Evolutionary conservation across 2,329 filamentous ascomycete genomes (phyloP), one percentile per base, ranked within the genome.

Genomic region (Shiraia sp.): DNA sequence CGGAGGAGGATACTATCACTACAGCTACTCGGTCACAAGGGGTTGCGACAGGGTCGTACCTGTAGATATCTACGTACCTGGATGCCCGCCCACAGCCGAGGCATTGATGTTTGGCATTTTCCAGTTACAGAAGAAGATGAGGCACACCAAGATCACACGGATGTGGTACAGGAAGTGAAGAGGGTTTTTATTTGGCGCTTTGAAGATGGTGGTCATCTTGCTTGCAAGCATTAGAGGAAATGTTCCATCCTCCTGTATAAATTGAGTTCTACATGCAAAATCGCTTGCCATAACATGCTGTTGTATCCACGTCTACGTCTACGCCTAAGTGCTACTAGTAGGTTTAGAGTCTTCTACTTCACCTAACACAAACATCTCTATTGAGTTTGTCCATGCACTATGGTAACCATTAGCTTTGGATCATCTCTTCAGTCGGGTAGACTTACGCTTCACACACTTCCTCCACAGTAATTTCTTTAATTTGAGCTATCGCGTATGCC

Each of bases 1-100:
- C 70, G 88, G 88, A 36, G 88, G 88, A 48, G 88, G 88, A 39
- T 92, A 92, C 75, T 91, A 92, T 70, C 88, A 92, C 72, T 91
- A 92, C 75, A 87, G 83, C 70, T 92, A 92, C 74, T 84, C 79
- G 59, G 87, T 90, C 40, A 85, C 86, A 45, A 80, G 87, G 47
- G 87, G 87, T 9, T 88, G 86, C 61, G 87, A 91, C 72, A 77
- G 88, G 49, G 83, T 92, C 63, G 83, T 90, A n/a, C 87, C 87
- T 7, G 87, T 91, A 39, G 88, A 92, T 65, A 81, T 91, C 30
- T 92, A 90, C 69, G 87, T 91, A 1, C 87, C 87, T 10, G 87
- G 87, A 8, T 91, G 87, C 61, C 78, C 78, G 19, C 78, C 78
- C 1, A 79, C 77, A 3, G 68, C 73, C 13, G 78, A 80, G 59